Evolutionary conservation across 1,139 yeast genomes (phyloP), one percentile per base, ranked within the genome.

Genomic region (Blastobotrys apis): DNA sequence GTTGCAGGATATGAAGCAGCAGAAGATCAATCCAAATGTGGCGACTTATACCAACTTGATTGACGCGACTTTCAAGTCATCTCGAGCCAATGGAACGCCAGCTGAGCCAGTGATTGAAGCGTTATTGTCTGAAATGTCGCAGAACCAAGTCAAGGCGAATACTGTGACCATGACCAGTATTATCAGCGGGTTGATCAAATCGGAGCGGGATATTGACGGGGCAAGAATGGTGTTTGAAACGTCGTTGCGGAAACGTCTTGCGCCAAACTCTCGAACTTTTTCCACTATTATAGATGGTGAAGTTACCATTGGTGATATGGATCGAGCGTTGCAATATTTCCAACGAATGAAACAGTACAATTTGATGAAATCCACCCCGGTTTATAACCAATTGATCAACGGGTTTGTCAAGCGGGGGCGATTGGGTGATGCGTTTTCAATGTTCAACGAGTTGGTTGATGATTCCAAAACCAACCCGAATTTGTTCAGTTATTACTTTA

Each of bases 21-120:
- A 68, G 30, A 64, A 69, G n/a, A 65, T 81, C 30, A 59, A 69
- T 29, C 84, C 83, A 23, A 86, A 81, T 58, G 71, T 78, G 41
- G 80, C 78, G 13, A 81, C 92, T 1, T 78, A 78, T 60, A 75
- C 90, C n/a, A 74, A 75, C 32, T 65, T 82, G 27, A 71, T 82
- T 44, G 81, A 81, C 57, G 64, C 73, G 43, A 70, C 75, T 53
- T 72, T 81, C 65, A 79, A 77, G 58, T 52, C 59, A 29, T 68
- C 73, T 39, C 66, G 67, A 35, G 64, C 67, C 8, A 70, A 64
- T 44, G 78, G 81, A 10, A 59, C 68, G 44, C 60, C 65, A n/a
- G 75, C 81, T 3, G 62, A 71, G 31, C 65, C 68, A 8, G 58
- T 67, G 10, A 60, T 74, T 31, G 55, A 58, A 4, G 62, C 61